Base-by-base conservation (phyloP, 2,329 filamentous ascomycete species). In the Sporothrix humicola region DNA sequence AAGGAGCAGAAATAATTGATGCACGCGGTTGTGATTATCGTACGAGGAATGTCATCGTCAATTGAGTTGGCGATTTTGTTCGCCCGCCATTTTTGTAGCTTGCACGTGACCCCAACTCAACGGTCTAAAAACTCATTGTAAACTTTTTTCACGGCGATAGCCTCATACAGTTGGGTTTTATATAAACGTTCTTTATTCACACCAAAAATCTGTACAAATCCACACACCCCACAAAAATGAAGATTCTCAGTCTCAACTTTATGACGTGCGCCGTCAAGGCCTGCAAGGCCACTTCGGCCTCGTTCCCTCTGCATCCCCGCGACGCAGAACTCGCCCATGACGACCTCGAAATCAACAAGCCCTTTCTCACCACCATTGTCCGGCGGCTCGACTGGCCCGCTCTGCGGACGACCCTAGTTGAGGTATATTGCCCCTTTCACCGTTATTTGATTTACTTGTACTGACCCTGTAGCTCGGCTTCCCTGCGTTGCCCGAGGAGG, bases 161-260 rank as follows among this genome's bases (percentile, higher is more conserved):
- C 42, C 23, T 58, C 9, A 12, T 46, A 26, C n/a, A 9, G 3
- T 17, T 44, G 31, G 31, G 4, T n/a, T 13, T 52, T 7, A 44
- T 44, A 23, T 23, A 46, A 13, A 23, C 63, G 7, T 37, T 52
- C 37, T 50, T 37, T 26, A 48, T 61, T 65, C 15, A 50, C 48
- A 5, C n/a, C 23, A 15, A 56, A 61, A 20, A 46, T 12, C 37
- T 4, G 7, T n/a, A 13, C 2, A 74, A 66, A 26, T 17, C 42
- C 31, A 23, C 50, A 56, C 37, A 58, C 58, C 31, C 17, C 46
- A 6, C 68, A 20, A 73, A 70, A 23, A 99, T 99, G 96, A 98
- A 98, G 83, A 86, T 98, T 76, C 89, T 98, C 71, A 98, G 94
- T 75, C 91, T 97, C 79, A 98, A 98, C 84, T 99, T 99, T 83